Evolutionary conservation across 352 stramenopile species (phyloP), one percentile per base, ranked within the genome.

Genomic region (Pythium aristosporum): DNA sequence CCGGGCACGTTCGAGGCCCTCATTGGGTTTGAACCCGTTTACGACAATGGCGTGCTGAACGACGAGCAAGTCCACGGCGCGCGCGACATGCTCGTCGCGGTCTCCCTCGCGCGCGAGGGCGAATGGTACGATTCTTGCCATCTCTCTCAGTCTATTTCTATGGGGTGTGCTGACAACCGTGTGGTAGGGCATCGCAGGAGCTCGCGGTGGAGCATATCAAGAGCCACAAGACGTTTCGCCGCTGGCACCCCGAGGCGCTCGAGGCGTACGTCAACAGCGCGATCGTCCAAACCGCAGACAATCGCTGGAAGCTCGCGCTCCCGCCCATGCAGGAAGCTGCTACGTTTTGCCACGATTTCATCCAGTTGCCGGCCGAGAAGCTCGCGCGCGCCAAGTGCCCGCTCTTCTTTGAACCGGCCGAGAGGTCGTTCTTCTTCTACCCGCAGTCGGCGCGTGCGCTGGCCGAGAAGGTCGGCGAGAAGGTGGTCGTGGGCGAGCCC

Each of bases 11-110:
- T 84, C 48, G 46, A 72, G 2, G 58, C 59, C 2, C 67, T 81
- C 34, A 68, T 75, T 12, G 53, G 73, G 7, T 84, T 84, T 49
- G 76, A 84, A 36, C 76, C 73, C 36, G 68, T 77, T 1, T 39
- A 68, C 21, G 54, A 42, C 10, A 57, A 52, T n/a, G n/a, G n/a
- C n/a, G n/a, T n/a, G n/a, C n/a, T n/a, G 42, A 61, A 41, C 0
- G 18, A 55, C 2, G 61, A 68, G 1, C 20, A 62, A 25, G 2
- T 70, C 1, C 11, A 57, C 23, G 30, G 11, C 1, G 41, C 58
- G 10, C 49, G 30, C 1, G 53, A 67, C 21, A 63, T 63, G 57
- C 56, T 71, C 23, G 58, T 66, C 20, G 46, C 65, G 2, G 36
- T 61, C 32, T 60, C 65, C 4, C 6, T 46, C 15, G 18, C 11